phyloP scores from a whole-genome alignment of 345 rosid species.

The Ceriops decandra region DNA sequence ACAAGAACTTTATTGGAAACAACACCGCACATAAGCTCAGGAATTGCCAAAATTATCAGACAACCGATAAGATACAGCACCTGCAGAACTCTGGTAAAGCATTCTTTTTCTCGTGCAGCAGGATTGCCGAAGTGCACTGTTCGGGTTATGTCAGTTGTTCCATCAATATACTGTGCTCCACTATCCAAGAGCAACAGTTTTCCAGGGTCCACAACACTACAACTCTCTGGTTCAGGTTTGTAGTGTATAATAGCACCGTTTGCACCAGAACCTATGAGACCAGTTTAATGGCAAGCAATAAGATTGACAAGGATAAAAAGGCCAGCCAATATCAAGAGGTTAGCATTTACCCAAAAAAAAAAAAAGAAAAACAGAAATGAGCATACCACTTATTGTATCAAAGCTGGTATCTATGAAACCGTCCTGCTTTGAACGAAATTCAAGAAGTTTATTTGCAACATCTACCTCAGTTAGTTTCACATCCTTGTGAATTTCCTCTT shows the following conservation, averaged over 20 bases:
- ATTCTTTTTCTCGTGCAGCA: conserved; percentile 70
- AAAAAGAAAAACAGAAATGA: conserved; percentile 12
- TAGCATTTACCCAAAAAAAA: not conserved
- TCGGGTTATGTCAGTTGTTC: conserved; percentile 95
- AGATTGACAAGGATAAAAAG: conserved; percentile 1
- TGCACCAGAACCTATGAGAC: conserved; percentile 77
- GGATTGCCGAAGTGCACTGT: conserved; percentile 92
- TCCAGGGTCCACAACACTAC: conserved; percentile 66
- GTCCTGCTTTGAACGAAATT: conserved; percentile 73
- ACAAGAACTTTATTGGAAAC: too few relatives aligned
- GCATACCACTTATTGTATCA: conserved; percentile 89
- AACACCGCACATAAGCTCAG: too few relatives aligned
- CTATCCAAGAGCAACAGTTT: conserved; percentile 85
- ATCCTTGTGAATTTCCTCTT: conserved; percentile 61
- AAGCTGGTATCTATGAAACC: conserved; percentile 94
- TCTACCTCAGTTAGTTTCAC: conserved; percentile 79
- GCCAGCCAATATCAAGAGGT: not conserved
- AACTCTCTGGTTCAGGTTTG: conserved; percentile 75
- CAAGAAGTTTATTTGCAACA: conserved; percentile 77
- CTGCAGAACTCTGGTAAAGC: conserved; percentile 92
- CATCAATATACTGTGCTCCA: conserved; percentile 95
- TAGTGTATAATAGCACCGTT: conserved; percentile 97
- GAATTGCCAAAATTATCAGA: too few relatives aligned
- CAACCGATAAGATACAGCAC: conserved; percentile 20
- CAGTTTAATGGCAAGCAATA: conserved; percentile 14